Base-by-base conservation (phyloP, 257 asterid genomes). In the Petunia axillaris region DNA sequence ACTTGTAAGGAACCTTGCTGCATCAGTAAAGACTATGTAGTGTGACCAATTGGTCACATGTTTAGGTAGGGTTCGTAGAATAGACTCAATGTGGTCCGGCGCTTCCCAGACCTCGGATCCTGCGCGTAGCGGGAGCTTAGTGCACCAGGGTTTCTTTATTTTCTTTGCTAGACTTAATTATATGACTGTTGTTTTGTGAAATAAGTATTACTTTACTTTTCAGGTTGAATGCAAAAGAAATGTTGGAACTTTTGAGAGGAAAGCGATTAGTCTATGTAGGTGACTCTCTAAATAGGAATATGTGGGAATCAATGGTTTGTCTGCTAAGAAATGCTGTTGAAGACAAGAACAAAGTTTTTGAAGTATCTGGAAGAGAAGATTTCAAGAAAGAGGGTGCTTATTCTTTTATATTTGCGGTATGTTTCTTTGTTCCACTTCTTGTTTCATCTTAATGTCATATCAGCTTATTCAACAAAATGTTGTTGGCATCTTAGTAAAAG, bases 221-320 rank as follows among this genome's bases (percentile, higher is more conserved):
- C 90, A 95, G 99, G 83, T 81, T 95, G 80, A 94, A 93, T 37
- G 89, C 89, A 16, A 92, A 94, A n/a, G 96, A 92, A 85, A 93
- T 95, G 88, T 94, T 95, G 65, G 91, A 87, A 90, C 89, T 96
- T 81, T 89, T 95, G 53, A 86, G 97, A 80, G 98, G 94, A 57
- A 83, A 93, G 75, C 92, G 88, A 80, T 85, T 95, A 77, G 95
- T 95, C 8, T 93, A 92, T 16, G 95, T 95, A 7, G 99, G 99
- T 43, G 99, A 95, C 82, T 95, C 98, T 1, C 87, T 95, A 76
- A 95, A 95, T 82, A 90, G 98, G 83, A 95, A 95, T 90, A 93
- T 93, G 99, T 95, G 99, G 99, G 99, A 95, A 82, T 95, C 99
- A 71, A 95, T 93, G 77, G 93, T 93, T 60, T 95, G 98, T 86